A percentile compares a stretch with the other conserved stretches of the same genome.
phyloP scores from a whole-genome alignment of 306 rosid genomes.

The Quercus variabilis region DNA sequence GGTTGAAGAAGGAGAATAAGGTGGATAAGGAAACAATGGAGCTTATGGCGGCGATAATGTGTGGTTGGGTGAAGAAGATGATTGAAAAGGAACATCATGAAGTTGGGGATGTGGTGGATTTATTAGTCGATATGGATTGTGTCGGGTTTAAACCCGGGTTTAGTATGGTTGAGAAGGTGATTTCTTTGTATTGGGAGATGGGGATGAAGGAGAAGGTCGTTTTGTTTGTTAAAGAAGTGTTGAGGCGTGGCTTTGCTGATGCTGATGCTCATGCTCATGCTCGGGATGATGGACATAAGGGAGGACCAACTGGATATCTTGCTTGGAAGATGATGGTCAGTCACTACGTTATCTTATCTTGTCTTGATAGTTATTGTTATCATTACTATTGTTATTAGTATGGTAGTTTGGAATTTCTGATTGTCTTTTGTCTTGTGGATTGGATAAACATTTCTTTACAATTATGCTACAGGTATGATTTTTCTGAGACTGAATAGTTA shows the following conservation, averaged over 20 bases:
- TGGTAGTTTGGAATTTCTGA: background rate
- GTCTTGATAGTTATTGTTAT: too few species aligned
- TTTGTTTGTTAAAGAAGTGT: slow-evolving; percentile 72
- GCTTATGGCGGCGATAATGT: slow-evolving; percentile 92
- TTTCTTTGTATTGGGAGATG: slow-evolving; percentile 95
- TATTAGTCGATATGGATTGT: slow-evolving; percentile 94
- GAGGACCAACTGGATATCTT: slow-evolving; percentile 95
- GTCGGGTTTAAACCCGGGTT: slow-evolving; percentile 90
- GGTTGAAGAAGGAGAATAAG: slow-evolving; percentile 88
- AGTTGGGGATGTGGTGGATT: slow-evolving; percentile 80
- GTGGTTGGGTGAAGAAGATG: slow-evolving; percentile 87
- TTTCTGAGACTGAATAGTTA: background rate
- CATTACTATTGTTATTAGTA: too few species aligned
- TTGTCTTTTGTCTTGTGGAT: background rate
- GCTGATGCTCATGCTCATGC: slow-evolving; percentile 23
- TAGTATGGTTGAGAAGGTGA: slow-evolving; percentile 92
- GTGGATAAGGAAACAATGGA: slow-evolving; percentile 98
- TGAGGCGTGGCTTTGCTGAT: slow-evolving; percentile 58
- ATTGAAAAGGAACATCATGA: slow-evolving; percentile 49
- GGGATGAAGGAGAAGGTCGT: slow-evolving; percentile 68
- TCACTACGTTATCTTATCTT: background rate
- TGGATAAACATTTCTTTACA: too few species aligned
- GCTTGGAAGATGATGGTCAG: slow-evolving; percentile 99
- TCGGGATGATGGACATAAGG: slow-evolving; percentile 61
- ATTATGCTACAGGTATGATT: too few species aligned